Evolutionary conservation across 305 asterid genomes (phyloP), one percentile per base, ranked within the genome.

Genomic region (Fraxinus latifolia): DNA sequence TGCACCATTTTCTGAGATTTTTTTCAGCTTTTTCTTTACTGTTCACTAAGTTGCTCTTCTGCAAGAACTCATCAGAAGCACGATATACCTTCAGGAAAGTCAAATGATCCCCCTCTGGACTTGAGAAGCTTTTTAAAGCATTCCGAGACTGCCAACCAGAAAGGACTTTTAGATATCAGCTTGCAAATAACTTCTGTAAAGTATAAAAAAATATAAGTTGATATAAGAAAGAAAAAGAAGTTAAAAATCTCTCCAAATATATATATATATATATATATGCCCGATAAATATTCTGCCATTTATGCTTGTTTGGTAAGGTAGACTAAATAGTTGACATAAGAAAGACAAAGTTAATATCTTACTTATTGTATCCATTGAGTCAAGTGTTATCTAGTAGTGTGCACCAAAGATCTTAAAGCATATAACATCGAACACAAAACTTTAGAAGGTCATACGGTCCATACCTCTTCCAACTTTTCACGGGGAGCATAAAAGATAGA

Each of bases 391-490:
- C 15, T 60, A 21, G 14, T 60, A 21, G 31, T 65, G 72, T 23
- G 72, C 72, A 62, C 39, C 27, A 76, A 23, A 11, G 42, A 21
- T 29, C 39, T 33, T 39, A 58, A 62, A 33, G 50, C 39, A 79
- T 25, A 21, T 7, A 65, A 34, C 21, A 23, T 27, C 25, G 12
- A 71, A 73, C 76, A 83, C 50, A 55, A 62, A 19, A 70, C 42
- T 15, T 31, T 12, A 31, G 23, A 80, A 37, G 7, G 67, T 62
- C 71, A 76, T 53, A 79, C 23, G 79, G 81, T 62, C 82, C 73
- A 71, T 90, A 96, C 99, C 98, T 96, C 98, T 88, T 93, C 99
- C 89, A 91, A 85, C 89, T 93, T 96, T 74, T 96, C 98, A 78
- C 97, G 97, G 29, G 99, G 97, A 67, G 97, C 91, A 85, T 96